Base-by-base conservation (phyloP, 768 basidiomycete species). In the Porphyrellus cyaneotinctus region DNA sequence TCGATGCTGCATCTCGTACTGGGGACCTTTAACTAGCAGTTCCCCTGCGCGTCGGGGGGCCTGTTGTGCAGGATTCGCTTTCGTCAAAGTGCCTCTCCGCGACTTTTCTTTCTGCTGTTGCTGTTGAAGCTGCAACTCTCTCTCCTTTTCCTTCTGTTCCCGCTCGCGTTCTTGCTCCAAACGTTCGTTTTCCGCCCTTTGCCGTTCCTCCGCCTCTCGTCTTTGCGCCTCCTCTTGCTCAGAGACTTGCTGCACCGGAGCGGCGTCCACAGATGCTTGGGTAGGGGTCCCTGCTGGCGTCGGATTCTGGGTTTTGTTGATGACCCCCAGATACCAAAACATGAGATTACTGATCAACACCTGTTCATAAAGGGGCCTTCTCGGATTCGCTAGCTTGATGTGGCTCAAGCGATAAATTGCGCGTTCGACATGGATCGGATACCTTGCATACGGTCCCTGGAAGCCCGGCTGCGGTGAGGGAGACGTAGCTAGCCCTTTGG, bases 251-350 rank as follows among this genome's bases (percentile, higher is more conserved):
- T 71, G 69, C 10, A 58, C 60, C 13, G 65, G 66, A 26, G 37
- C n/a, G 17, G 58, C 39, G 54, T 24, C 59, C 48, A 39, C 41
- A 45, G 64, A 30, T 22, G 41, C 61, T 66, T 71, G 70, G 32
- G 72, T 58, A 35, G 77, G 60, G 8, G 69, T 39, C 6, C 70
- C 62, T 5, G 75, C 72, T 33, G 68, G 43, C 13, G 74, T 66
- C 14, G 77, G 74, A 47, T 64, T 79, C 63, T 85, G 87, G 18
- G 91, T 82, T 72, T 95, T 94, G 71, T 97, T 97, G 72, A 97
- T 98, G 59, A 97, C 86, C 13, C 95, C 92, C 33, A 99, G 79
- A 68, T 98, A 99, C 97, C 97, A 99, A 78, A 99, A 98, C 92
- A 95, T 97, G 63, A 93, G 74, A 66, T 93, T 93, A 65, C 88